Percentiles rank a stretch among this genome's conserved stretches.
Evolutionary conservation across 176 grass and related monocot genomes (phyloP).

Genomic region (maize (Zea mays)): DNA sequence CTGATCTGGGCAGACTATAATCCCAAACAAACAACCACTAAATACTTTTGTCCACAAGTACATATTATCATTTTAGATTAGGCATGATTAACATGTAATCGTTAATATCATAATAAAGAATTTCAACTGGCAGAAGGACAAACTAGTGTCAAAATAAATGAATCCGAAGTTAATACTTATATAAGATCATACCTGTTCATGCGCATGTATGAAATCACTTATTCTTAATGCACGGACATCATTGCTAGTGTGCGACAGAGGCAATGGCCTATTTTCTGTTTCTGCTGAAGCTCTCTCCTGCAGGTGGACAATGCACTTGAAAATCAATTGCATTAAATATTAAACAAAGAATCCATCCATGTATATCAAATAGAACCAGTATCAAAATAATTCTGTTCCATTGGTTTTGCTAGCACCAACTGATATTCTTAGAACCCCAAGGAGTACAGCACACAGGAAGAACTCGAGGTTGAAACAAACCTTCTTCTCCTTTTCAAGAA

Average conservation of each 20-base stretch:
- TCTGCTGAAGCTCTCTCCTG: constrained; percentile 75
- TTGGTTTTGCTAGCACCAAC: constrained; percentile 8
- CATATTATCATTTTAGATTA: neutral
- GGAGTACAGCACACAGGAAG: neutral
- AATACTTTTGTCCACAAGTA: neutral
- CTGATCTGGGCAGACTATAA: too few relatives aligned
- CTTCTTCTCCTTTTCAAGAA: constrained; percentile 94
- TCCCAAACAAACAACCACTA: neutral
- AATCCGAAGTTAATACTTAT: neutral
- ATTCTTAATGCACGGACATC: constrained; percentile 71
- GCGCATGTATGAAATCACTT: constrained; percentile 80
- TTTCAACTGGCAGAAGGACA: neutral
- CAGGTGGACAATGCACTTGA: neutral
- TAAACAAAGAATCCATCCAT: constrained; percentile 19
- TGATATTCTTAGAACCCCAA: neutral
- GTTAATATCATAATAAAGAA: neutral
- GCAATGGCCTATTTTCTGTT: constrained; percentile 63
- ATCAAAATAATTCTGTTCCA: neutral
- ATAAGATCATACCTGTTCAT: constrained; percentile 69
- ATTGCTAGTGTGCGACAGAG: constrained; percentile 49
- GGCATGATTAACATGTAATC: neutral
- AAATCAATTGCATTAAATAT: constrained; percentile 22
- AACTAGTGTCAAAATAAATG: neutral
- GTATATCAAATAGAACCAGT: constrained; percentile 18
- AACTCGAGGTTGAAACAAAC: constrained; percentile 41